A percentile compares a stretch with the other conserved stretches of the same genome.
Evolutionary conservation across 2,329 filamentous ascomycete genomes (phyloP).

Genomic region (Sporothrix dimorphospora): DNA sequence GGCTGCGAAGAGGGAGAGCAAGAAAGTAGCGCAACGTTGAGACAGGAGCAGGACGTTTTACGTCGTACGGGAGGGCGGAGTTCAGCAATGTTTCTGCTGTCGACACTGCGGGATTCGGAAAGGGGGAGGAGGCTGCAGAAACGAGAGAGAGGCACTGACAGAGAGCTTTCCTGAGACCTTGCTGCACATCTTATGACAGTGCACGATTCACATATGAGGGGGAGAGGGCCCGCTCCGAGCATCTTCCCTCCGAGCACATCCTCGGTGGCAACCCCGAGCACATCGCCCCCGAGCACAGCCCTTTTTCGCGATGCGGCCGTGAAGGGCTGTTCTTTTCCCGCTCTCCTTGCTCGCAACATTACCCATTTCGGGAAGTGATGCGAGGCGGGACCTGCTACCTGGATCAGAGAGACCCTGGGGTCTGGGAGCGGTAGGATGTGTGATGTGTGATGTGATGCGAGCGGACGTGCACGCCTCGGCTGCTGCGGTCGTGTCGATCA

Average conservation of each 20-base stretch:
- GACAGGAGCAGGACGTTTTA: neutral
- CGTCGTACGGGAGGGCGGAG: neutral
- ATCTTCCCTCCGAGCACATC: neutral
- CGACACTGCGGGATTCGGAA: neutral
- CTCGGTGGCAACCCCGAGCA: too few relatives aligned
- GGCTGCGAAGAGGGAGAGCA: neutral
- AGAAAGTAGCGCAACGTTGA: neutral
- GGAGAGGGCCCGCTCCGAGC: neutral
- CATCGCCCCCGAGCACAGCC: neutral
- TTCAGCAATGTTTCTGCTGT: neutral
- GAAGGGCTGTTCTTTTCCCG: neutral
- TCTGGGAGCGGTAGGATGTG: neutral
- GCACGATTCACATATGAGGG: neutral
- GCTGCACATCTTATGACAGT: constrained; percentile 4
- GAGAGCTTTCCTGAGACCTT: neutral
- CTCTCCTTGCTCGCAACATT: neutral
- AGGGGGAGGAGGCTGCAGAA: neutral
- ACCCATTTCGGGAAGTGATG: neutral
- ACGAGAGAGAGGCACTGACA: too few relatives aligned
- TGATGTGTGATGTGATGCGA: neutral
- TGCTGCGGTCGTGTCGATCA: constrained; percentile 11
- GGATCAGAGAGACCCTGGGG: neutral
- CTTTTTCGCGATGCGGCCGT: neutral
- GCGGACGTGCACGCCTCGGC: neutral
- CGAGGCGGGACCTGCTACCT: neutral